Evolutionary conservation across 2,329 filamentous ascomycete genomes (phyloP), one percentile per base, ranked within the genome.

Genomic region (Fusarium newnesense): DNA sequence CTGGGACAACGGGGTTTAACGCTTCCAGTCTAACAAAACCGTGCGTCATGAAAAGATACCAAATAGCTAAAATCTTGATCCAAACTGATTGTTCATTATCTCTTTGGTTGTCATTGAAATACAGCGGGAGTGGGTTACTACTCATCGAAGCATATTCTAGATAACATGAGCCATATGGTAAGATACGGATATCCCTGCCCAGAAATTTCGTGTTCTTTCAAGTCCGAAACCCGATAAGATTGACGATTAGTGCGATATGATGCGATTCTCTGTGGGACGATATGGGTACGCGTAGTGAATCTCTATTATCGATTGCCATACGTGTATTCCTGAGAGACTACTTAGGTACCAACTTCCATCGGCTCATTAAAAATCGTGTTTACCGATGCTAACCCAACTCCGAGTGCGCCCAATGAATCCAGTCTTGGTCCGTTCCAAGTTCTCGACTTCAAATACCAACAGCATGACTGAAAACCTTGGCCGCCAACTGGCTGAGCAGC

Each of bases 401-500:
- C 69, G 21, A 59, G 26, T 67, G 65, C 72, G 64, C 72, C 72
- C 46, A 63, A 64, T n/a, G 40, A 56, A 70, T 26, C 28, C 26
- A 43, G 39, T 47, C 28, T 28, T 54, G 21, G 61, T 47, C 13
- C 46, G 15, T 56, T 36, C 28, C 24, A 15, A n/a, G 7, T 40
- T 63, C 61, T 61, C 44, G 37, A 50, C 28, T 53, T 77, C 69
- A 88, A 36, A 86, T 81, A 11, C 91, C 90, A 40, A 94, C 92
- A 26, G 92, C 92, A 81, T 94, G 92, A 72, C 92, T 93, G 80
- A 98, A 95, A 3, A 98, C 92, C 82, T 94, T 96, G 36, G 91
- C 91, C 3, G 96, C 96, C 79, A 98, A 83, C 82, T 97, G 93
- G 79, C 91, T 93, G 69, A 98, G 85, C 77, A 99, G 83, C 81